These are phyloP conservation scores for Sclerotinia borealis DNA, from an alignment of 2,329 filamentous ascomycete species.

Conservation along the genomic window DNA sequence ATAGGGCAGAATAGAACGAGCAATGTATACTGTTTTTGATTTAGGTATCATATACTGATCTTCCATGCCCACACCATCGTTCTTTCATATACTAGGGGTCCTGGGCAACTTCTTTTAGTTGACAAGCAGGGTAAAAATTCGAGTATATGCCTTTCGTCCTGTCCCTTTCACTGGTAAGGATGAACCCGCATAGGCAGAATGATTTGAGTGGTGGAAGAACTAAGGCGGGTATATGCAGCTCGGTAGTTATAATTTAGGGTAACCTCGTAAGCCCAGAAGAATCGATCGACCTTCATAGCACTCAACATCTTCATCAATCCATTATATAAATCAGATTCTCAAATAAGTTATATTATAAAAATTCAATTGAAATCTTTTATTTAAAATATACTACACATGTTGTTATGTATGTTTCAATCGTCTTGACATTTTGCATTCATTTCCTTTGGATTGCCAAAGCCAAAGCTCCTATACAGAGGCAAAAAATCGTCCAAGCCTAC, in stretches of 20 bases:
- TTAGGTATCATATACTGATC: background rate
- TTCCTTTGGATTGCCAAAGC: background rate
- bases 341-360: too few relatives aligned
- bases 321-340: too few relatives aligned
- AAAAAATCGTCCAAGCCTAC: background rate
- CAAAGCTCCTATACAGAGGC: background rate
- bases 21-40: background rate
- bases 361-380: too few relatives aligned
- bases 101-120: too few relatives aligned
- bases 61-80: background rate
- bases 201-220: background rate
- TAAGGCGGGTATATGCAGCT: background rate
- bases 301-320: background rate
- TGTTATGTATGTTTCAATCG: background rate
- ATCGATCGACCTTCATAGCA: background rate
- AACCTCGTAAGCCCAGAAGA: background rate
- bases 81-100: background rate
- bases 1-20: background rate
- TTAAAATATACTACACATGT: background rate
- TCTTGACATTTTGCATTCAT: background rate
- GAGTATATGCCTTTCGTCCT: background rate
- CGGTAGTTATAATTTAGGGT: background rate
- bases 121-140: background rate
- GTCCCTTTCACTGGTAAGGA: background rate
- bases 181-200: background rate